phyloP scores from a whole-genome alignment of 2,329 filamentous ascomycete species.

The Colletotrichum falcatum region DNA sequence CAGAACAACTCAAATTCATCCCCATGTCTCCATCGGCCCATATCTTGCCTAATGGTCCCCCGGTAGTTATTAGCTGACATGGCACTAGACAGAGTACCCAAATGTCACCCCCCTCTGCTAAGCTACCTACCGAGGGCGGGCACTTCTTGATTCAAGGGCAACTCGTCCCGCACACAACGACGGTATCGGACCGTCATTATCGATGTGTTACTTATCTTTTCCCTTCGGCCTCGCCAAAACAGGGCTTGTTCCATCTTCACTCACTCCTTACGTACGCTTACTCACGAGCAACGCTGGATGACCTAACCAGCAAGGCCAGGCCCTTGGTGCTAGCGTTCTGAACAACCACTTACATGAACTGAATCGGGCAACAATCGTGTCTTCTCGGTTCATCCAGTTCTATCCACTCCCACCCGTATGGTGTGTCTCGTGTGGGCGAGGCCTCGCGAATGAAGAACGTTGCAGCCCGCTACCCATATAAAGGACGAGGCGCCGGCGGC shows the following conservation, averaged over 20 bases:
- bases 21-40: slow-evolving; percentile 30
- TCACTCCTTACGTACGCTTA: slow-evolving; percentile 37
- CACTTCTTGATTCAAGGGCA: slow-evolving; percentile 34
- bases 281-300: slow-evolving; percentile 35
- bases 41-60: slow-evolving; percentile 24
- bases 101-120: background rate
- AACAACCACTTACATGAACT: slow-evolving; percentile 20
- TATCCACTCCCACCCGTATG: background rate
- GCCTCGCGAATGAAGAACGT: slow-evolving; percentile 13
- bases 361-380: slow-evolving; percentile 25
- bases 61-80: slow-evolving; percentile 33
- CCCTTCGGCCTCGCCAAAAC: slow-evolving; percentile 1
- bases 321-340: slow-evolving; percentile 15
- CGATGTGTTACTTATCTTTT: slow-evolving; percentile 1
- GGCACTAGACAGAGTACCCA: slow-evolving; percentile 20
- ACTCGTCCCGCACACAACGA: slow-evolving; percentile 15
- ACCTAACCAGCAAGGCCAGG: slow-evolving; percentile 32
- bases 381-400: slow-evolving; percentile 28
- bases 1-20: slow-evolving; percentile 40
- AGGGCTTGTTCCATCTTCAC: slow-evolving; percentile 12
- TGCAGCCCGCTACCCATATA: slow-evolving; percentile 28
- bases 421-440: slow-evolving; percentile 30
- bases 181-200: slow-evolving; percentile 6
- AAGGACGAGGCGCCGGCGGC: slow-evolving; percentile 22
- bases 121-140: too few species aligned